Evolutionary conservation across 345 rosid species (phyloP), one percentile per base, ranked within the genome.

Genomic region (Populus ilicifolia): DNA sequence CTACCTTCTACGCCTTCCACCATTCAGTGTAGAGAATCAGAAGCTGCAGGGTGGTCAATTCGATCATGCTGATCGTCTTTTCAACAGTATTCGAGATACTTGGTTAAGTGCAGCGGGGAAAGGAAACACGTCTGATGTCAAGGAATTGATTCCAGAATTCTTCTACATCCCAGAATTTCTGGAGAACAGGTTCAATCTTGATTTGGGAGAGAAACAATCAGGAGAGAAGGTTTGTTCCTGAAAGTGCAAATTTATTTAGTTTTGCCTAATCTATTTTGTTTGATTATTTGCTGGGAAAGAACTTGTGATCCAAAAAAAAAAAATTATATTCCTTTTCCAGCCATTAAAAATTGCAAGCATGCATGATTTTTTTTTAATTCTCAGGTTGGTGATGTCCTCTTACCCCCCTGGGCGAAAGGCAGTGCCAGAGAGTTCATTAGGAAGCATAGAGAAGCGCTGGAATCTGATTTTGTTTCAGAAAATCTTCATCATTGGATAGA

Each of bases 1-100:
- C 86, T 96, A 94, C 85, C 99, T 96, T 84, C 87, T 96, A 72
- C 99, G 99, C 72, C 83, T 96, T 79, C 98, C 98, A 50, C 99
- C 99, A 72, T 96, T 94, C 84, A 96, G 99, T 85, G 80, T 83
- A 52, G 99, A 96, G 86, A 96, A 96, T 84, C 99, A 94, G 89
- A 96, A 96, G 90, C 92, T 96, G 70, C 99, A 96, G 80, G 99
- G 99, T 43, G 99, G 99, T 71, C 98, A 96, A 86, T 96, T 96
- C 67, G 99, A 96, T 84, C 99, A 96, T 84, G 99, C 99, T 80
- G 99, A 96, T 89, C 93, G 99, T 79, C 98, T 96, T 78, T 96
- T 96, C 81, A 92, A 90, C 84, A 86, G 95, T 80, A 79, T 96
- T 76, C 85, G 87, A 90, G 99, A 94, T 71, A 96, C 99, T 80